Percentiles rank a stretch among this genome's conserved stretches.
These are phyloP conservation scores for Rhynchospora tenuis DNA, from an alignment of 176 grass and related monocot species.

Conservation along the genomic window DNA sequence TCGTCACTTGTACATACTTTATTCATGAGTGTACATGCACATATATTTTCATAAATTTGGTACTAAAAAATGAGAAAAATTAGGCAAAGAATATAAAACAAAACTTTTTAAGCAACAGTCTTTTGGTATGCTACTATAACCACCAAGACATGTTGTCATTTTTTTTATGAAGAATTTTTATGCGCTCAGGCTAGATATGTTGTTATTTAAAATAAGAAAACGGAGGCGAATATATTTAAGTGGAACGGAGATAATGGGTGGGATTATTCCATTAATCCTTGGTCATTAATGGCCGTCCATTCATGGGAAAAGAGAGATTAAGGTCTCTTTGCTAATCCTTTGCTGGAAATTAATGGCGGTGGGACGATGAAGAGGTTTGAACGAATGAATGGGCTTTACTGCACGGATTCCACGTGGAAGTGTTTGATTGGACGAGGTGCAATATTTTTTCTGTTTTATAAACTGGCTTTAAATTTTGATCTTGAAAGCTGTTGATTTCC, in stretches of 20 bases:
- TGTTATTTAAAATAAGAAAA: neutral
- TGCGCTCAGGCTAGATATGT: too few species aligned
- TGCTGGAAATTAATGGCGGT: slow-evolving; percentile 23
- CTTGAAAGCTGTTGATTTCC: neutral
- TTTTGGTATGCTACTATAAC: too few species aligned
- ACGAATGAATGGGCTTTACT: neutral
- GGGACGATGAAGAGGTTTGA: neutral
- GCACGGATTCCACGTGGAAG: slow-evolving; percentile 6
- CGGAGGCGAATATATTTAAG: neutral
- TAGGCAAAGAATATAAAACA: neutral
- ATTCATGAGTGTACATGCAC: neutral
- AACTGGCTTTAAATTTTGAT: neutral
- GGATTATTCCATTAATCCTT: slow-evolving; percentile 8
- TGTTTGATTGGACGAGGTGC: neutral
- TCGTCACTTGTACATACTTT: neutral
- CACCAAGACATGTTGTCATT: neutral
- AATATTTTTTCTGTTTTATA: neutral
- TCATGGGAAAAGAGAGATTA: slow-evolving; percentile 1
- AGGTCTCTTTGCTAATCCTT: slow-evolving; percentile 18
- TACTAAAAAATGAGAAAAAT: neutral
- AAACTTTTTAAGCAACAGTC: neutral
- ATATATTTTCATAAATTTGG: neutral
- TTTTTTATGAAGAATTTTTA: too few species aligned
- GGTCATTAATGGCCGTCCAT: slow-evolving; percentile 22
- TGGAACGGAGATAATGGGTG: neutral